Evolutionary conservation across 495 filamentous ascomycete species (phyloP).

Genomic region (Choiromyces venosus): DNA sequence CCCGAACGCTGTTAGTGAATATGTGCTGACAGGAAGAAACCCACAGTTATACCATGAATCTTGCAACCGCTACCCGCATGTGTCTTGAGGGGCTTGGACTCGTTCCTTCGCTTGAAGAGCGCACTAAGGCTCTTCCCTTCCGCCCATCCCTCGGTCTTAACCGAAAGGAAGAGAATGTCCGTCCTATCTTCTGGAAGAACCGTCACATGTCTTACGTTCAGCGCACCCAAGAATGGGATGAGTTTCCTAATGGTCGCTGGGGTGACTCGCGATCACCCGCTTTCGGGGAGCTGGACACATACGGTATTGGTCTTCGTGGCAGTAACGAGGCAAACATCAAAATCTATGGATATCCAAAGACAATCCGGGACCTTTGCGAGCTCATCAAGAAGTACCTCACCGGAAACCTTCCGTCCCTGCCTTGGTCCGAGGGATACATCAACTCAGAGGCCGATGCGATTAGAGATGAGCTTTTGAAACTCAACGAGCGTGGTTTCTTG

Average conservation of each 20-base stretch:
- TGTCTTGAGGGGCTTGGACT: conserved; percentile 83
- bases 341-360: conserved; percentile 83
- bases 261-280: conserved; percentile 95
- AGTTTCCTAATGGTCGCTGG: conserved; percentile 99
- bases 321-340: conserved; percentile 95
- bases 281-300: conserved; percentile 93
- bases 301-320: conserved; percentile 92
- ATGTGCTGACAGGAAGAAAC: conserved; percentile 15
- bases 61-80: conserved; percentile 88
- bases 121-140: conserved; percentile 86
- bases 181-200: conserved; percentile 98
- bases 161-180: conserved; percentile 87
- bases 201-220: conserved; percentile 90
- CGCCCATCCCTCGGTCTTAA: conserved; percentile 85
- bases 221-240: conserved; percentile 97
- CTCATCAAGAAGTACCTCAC: conserved; percentile 79
- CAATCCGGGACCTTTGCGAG: conserved; percentile 68
- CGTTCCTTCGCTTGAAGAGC: conserved; percentile 64
- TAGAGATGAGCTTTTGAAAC: conserved; percentile 63
- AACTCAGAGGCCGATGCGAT: conserved; percentile 73
- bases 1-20: background rate
- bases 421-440: conserved; percentile 91
- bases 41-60: conserved; percentile 91
- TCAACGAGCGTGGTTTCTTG: conserved; percentile 81
- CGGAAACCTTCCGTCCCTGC: conserved; percentile 72